Evolutionary conservation across 2,329 filamentous ascomycete genomes (phyloP), one percentile per base, ranked within the genome.

Genomic region (Acephala macrosclerotiorum): DNA sequence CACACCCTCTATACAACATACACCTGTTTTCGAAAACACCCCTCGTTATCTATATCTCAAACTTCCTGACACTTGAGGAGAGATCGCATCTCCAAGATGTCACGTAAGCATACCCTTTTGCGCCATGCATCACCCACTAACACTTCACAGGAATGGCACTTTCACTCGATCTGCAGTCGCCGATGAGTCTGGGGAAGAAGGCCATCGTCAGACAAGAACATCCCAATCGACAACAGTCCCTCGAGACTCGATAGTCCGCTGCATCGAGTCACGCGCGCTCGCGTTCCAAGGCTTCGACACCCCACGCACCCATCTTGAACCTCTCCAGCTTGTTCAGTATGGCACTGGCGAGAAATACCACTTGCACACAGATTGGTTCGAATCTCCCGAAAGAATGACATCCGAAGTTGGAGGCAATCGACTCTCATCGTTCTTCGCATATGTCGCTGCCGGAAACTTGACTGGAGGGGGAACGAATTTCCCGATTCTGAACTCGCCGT

Each of bases 391-490:
- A 8, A 58, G 58, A 12, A 60, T 40, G 38, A 62, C 60, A 7
- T 38, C 68, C 18, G 61, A 64, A 25, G 55, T 67, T 11, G 68
- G 70, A 14, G 69, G 70, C 33, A 71, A 74, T 55, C 66, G 71
- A n/a, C 49, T 67, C 7, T 84, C 81, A 58, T 85, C 81, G 6
- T 88, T 89, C 72, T 88, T 89, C 84, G 86, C 87, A 0, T 88
- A 87, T 72, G 70, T 88, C 0, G 75, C 76, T 20, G 66, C 64
- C 2, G 80, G 74, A 78, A 87, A 85, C 65, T 78, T 78, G 12
- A 72, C 69, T 16, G 87, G 86, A 1, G 87, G 87, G 1, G 87
- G 86, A 1, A 89, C 87, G 36, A 83, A 87, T 71, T 89, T 89
- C 61, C 86, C 86, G 3, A 75, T 82, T 0, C 63, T 89, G 40